Evolutionary conservation across 2,329 filamentous ascomycete species (phyloP).

Genomic region (Mollisia scopiformis): DNA sequence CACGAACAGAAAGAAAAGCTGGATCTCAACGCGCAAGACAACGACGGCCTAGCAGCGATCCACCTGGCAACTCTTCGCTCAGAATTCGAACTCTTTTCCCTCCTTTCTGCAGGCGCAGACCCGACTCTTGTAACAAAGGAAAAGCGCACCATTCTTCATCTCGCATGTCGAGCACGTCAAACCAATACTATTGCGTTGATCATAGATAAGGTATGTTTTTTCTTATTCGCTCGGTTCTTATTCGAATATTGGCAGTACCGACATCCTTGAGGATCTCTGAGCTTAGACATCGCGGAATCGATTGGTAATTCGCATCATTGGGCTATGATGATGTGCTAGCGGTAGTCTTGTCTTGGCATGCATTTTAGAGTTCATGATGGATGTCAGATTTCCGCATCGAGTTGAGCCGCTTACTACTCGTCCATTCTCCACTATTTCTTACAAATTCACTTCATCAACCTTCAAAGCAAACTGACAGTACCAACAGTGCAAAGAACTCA

Average conservation of each 20-base stretch:
- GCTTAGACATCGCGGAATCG: too few species aligned
- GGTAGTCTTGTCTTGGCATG: background rate
- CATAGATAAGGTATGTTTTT: background rate
- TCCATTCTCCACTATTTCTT: background rate
- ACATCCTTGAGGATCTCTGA: too few species aligned
- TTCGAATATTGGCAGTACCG: background rate
- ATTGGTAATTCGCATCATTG: too few species aligned
- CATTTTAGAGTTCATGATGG: background rate
- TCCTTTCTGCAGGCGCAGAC: slow-evolving; percentile 43
- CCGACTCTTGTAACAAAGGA: slow-evolving; percentile 34
- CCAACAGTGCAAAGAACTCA: background rate
- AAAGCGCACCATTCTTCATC: slow-evolving; percentile 43
- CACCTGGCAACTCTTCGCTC: slow-evolving; percentile 13
- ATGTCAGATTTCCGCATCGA: background rate
- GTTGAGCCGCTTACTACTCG: background rate
- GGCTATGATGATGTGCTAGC: too few species aligned
- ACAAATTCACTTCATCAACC: background rate
- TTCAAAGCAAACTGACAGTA: background rate
- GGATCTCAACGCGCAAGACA: slow-evolving; percentile 21
- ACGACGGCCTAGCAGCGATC: slow-evolving; percentile 20
- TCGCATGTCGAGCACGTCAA: slow-evolving; percentile 40
- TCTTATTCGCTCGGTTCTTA: background rate
- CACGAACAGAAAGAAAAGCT: background rate
- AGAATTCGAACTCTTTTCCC: slow-evolving; percentile 22
- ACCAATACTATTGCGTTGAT: slow-evolving; percentile 37